Evolutionary conservation across 2,329 filamentous ascomycete species (phyloP).

Genomic region (Cucurbitaria berberidis): DNA sequence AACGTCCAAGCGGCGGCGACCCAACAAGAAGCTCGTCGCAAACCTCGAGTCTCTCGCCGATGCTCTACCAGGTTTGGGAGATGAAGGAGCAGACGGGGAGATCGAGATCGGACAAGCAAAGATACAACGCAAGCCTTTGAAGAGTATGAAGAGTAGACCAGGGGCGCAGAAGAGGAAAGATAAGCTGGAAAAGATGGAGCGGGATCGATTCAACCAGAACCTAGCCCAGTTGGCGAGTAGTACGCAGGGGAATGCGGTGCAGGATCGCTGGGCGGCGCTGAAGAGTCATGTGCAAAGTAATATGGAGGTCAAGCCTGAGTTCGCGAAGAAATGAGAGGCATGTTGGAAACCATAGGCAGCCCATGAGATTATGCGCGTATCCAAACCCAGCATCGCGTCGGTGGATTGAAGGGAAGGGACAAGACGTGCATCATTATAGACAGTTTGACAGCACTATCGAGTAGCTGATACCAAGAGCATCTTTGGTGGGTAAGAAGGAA

Average conservation of each 20-base stretch:
- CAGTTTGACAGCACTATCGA: neutral
- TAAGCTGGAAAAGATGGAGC: conserved; percentile 78
- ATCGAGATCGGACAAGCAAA: conserved; percentile 61
- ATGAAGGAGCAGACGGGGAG: conserved; percentile 33
- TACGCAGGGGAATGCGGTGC: conserved; percentile 23
- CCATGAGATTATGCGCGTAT: neutral
- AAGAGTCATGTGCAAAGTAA: conserved; percentile 83
- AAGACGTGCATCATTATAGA: neutral
- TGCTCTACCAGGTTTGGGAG: conserved; percentile 72
- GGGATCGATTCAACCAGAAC: conserved; percentile 82
- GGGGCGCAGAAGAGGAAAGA: conserved; percentile 86
- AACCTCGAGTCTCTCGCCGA: conserved; percentile 78
- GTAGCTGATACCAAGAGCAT: neutral
- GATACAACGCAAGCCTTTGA: conserved; percentile 74
- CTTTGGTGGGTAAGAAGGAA: neutral
- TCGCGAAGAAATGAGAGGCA: conserved; percentile 49
- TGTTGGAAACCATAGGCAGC: neutral
- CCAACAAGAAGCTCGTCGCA: conserved; percentile 78
- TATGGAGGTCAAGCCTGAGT: conserved; percentile 87
- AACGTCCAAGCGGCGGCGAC: conserved; percentile 68
- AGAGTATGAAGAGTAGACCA: conserved; percentile 61
- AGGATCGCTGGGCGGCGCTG: conserved; percentile 75
- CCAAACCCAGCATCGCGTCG: neutral
- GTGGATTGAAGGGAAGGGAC: neutral
- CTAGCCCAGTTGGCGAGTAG: conserved; percentile 72